Conservation (phyloP, 202 grass and related monocot genomes). For the Schoenoplectus tabernaemontani region DNA sequence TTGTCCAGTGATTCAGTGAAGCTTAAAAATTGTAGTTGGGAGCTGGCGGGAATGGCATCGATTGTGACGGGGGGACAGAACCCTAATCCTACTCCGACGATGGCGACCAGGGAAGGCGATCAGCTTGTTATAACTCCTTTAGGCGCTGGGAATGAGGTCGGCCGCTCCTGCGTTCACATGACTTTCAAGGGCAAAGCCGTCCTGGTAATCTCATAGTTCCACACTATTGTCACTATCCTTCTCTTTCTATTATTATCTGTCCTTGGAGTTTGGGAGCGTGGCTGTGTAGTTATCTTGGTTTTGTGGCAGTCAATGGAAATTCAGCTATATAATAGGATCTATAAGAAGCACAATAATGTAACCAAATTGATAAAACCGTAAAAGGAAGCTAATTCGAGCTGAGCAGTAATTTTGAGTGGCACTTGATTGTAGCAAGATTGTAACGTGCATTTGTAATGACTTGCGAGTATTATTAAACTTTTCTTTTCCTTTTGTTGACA, state of each 20-base stretch:
- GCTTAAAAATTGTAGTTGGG: not conserved
- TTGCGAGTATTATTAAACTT: not conserved
- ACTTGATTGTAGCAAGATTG: not conserved
- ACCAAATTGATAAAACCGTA: not conserved
- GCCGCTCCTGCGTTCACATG: conserved; percentile 95
- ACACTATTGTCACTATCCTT: not conserved
- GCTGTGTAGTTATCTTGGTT: not conserved
- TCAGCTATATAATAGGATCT: not conserved
- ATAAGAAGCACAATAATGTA: not conserved
- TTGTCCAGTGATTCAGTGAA: not conserved
- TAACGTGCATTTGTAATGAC: not conserved
- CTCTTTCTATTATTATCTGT: not conserved
- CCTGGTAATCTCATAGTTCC: conserved; percentile 38
- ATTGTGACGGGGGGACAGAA: not conserved
- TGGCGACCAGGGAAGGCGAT: conserved; percentile 52
- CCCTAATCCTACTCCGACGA: not conserved
- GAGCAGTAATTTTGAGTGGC: not conserved
- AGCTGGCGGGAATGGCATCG: conserved; percentile 6
- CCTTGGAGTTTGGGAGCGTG: not conserved
- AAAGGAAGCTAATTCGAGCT: not conserved
- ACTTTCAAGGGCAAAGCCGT: conserved; percentile 83
- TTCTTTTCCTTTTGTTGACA: conserved; percentile 2
- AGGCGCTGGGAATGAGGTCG: conserved; percentile 85
- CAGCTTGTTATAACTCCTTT: conserved; percentile 62
- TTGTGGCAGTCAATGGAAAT: not conserved